phyloP scores from a whole-genome alignment of 176 grass and related monocot genomes.

The Microstegium vimineum region DNA sequence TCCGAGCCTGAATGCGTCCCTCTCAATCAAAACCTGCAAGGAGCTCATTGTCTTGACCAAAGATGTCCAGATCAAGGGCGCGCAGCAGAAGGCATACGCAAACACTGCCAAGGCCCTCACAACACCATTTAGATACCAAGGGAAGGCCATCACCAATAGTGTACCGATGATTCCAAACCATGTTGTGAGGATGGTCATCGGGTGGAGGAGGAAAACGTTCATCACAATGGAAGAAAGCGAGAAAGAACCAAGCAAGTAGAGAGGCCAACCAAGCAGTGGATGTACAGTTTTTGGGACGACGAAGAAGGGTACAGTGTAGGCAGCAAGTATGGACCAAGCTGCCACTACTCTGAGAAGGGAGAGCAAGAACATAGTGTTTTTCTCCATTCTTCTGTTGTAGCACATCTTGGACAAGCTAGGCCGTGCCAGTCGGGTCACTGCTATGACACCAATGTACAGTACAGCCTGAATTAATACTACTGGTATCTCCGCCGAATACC shows the following conservation, averaged over 20 bases:
- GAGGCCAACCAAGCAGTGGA: slow-evolving; percentile 74
- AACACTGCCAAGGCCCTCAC: slow-evolving; percentile 64
- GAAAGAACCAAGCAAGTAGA: slow-evolving; percentile 69
- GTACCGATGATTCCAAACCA: slow-evolving; percentile 66
- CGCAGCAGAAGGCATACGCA: slow-evolving; percentile 62
- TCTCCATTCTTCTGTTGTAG: slow-evolving; percentile 76
- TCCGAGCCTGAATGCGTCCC: slow-evolving; percentile 72
- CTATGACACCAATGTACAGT: slow-evolving; percentile 70
- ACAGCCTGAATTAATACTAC: slow-evolving; percentile 66
- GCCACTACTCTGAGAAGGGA: slow-evolving; percentile 59
- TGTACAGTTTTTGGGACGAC: slow-evolving; percentile 78
- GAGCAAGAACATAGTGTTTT: slow-evolving; percentile 54
- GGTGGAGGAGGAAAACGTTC: slow-evolving; percentile 67
- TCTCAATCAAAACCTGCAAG: slow-evolving; percentile 60
- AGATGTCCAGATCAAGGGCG: slow-evolving; percentile 65
- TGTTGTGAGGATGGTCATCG: slow-evolving; percentile 45
- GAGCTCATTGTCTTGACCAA: slow-evolving; percentile 64
- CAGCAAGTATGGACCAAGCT: slow-evolving; percentile 59
- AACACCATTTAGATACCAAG: slow-evolving; percentile 79
- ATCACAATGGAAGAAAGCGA: slow-evolving; percentile 68
- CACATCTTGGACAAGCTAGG: slow-evolving; percentile 78
- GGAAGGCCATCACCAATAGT: slow-evolving; percentile 74
- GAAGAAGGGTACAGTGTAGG: slow-evolving; percentile 84
- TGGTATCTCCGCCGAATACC: slow-evolving; percentile 67
- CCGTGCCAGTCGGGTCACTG: slow-evolving; percentile 51